Percentiles rank a stretch among this genome's conserved stretches.
Conservation (phyloP, 129 eudicot genomes). For the Helianthus tuberosus region DNA sequence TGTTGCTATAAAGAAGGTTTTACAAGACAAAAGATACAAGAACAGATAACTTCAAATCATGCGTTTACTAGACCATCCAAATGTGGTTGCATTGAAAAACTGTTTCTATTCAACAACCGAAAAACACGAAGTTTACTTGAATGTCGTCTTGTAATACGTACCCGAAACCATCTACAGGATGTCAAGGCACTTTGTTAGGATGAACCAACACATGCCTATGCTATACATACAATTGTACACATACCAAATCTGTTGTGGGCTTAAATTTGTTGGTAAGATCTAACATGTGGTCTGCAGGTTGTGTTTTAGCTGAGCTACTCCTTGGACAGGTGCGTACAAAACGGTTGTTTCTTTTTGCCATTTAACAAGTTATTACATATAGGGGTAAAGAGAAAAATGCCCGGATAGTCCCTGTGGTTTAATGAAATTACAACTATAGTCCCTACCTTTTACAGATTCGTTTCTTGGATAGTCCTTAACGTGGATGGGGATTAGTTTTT, state of each 20-base stretch:
- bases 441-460: too few relatives aligned
- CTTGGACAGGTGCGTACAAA: slow-evolving; percentile 71
- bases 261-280: slow-evolving; percentile 75
- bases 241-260: slow-evolving; percentile 93
- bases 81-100: slow-evolving; percentile 74
- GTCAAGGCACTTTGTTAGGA: slow-evolving; percentile 66
- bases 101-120: slow-evolving; percentile 89
- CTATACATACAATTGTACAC: slow-evolving; percentile 80
- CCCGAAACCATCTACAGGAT: slow-evolving; percentile 86
- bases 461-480: too few relatives aligned
- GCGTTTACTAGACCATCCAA: slow-evolving; percentile 84
- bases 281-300: slow-evolving; percentile 97
- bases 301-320: slow-evolving; percentile 95
- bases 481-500: too few relatives aligned
- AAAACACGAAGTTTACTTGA: slow-evolving; percentile 87
- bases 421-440: too few relatives aligned
- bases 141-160: slow-evolving; percentile 83
- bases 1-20: too few relatives aligned
- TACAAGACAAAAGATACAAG: slow-evolving; percentile 96
- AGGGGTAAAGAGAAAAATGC: too few relatives aligned
- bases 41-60: slow-evolving; percentile 92
- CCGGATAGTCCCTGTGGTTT: too few relatives aligned
- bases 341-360: slow-evolving; percentile 1
- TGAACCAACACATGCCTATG: slow-evolving; percentile 75
- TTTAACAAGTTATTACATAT: neutral